phyloP scores from a whole-genome alignment of 2,329 filamentous ascomycete species.

The Apiospora rasikravindrae region DNA sequence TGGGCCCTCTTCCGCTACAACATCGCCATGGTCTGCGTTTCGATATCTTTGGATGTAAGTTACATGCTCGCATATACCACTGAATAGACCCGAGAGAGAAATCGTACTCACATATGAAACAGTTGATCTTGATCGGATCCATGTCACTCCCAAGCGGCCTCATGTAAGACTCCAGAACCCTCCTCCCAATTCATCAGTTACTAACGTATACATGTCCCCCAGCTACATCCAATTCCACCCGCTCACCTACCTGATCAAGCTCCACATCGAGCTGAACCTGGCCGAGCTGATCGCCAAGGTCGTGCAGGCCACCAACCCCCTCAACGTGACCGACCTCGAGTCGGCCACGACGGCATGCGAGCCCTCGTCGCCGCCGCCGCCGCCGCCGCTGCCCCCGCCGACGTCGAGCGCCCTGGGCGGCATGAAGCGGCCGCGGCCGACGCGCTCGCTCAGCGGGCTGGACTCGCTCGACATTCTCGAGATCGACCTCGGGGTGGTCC shows the following conservation, averaged over 20 bases:
- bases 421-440: neutral
- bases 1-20: slow-evolving; percentile 52
- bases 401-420: neutral
- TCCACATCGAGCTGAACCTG: slow-evolving; percentile 61
- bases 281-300: slow-evolving; percentile 54
- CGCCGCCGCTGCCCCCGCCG: neutral
- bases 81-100: neutral
- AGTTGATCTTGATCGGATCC: slow-evolving; percentile 42
- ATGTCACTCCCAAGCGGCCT: slow-evolving; percentile 52
- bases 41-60: slow-evolving; percentile 47
- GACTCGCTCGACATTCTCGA: neutral
- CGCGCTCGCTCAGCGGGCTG: neutral
- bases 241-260: slow-evolving; percentile 57
- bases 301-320: slow-evolving; percentile 20
- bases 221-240: slow-evolving; percentile 57
- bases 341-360: neutral
- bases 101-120: neutral
- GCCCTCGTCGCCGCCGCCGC: neutral
- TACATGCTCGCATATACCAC: no score
- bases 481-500: neutral
- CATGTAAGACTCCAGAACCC: slow-evolving; percentile 36
- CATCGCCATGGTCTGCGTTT: slow-evolving; percentile 49
- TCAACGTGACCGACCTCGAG: slow-evolving; percentile 14
- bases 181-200: neutral
- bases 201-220: neutral